Conservation (phyloP, 352 stramenopile species). For the Globisporangium takayamanum region DNA sequence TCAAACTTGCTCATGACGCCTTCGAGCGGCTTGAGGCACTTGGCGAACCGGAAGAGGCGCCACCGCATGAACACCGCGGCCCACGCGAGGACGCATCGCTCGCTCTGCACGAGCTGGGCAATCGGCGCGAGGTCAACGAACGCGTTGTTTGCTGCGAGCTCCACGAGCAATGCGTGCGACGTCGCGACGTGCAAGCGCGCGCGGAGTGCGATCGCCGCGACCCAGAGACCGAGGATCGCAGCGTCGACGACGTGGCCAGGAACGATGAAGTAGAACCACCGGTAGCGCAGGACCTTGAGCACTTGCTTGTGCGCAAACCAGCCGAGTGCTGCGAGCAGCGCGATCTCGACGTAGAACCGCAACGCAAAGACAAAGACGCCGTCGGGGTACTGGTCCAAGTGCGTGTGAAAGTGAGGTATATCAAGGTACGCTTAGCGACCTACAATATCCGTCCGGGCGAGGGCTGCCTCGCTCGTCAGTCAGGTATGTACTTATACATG, state of each 20-base stretch:
- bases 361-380: constrained; percentile 33
- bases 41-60: constrained; percentile 39
- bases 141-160: constrained; percentile 22
- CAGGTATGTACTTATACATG: no score
- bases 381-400: constrained; percentile 41
- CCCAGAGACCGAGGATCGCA: constrained; percentile 37
- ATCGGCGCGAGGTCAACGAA: constrained; percentile 32
- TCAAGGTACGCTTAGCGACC: no score
- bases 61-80: constrained; percentile 55
- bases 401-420: no score
- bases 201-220: constrained; percentile 23
- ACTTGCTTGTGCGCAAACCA: constrained; percentile 47
- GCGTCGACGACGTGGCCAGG: constrained; percentile 47
- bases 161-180: constrained; percentile 31
- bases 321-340: constrained; percentile 26
- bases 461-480: no score
- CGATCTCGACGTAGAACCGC: constrained; percentile 47
- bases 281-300: constrained; percentile 48
- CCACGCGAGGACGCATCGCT: constrained; percentile 29
- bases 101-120: constrained; percentile 23
- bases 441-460: no score
- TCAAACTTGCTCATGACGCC: constrained; percentile 35
- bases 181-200: constrained; percentile 24
- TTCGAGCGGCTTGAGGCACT: constrained; percentile 38
- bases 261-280: constrained; percentile 57